Evolutionary conservation across 768 basidiomycete species (phyloP), one percentile per base, ranked within the genome.

Genomic region (Termitomyces sp.): DNA sequence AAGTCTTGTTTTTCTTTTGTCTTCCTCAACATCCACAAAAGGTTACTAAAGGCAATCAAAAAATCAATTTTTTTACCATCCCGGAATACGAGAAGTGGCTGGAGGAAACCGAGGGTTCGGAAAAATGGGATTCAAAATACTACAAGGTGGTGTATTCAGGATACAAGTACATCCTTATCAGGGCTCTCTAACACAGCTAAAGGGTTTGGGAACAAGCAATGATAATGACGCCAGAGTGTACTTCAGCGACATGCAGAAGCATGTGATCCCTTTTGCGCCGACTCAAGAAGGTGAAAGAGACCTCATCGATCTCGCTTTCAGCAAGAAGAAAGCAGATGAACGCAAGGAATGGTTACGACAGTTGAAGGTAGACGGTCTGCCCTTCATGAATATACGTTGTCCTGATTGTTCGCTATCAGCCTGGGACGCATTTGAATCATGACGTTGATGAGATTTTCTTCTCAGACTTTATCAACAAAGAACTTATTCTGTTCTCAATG

Each of bases 311-410:
- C 85, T 99, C 53, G 97, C 97, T 0, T 99, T 99, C 78, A 98
- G 93, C 76, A 99, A 98, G 83, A 98, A 98, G 79, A 98, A 96
- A 66, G 91, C 94, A 0, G 97, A 99, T 56, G 94, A 98, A 2
- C 87, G 97, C 50, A 98, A 99, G 69, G 97, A 99, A 54, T 99
- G 97, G 97, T 74, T 99, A 12, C 82, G 97, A 22, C 87, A 92
- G 57, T 96, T 94, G 75, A 93, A 83, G 77, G 94, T 89, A 63
- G 53, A 73, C 51, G 44, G 5, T 39, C 32, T 32, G 10, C 44
- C 20, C 7, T 39, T 5, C n/a, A 18, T 10, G 15, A 49, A 39
- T 16, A 35, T 45, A 33, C 56, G n/a, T 40, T n/a, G 18, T 49
- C 52, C 46, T 36, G 49, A 60, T 9, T 23, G 11, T 54, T 10